Conservation (phyloP, 2,329 filamentous ascomycete genomes). For the Aspergillus aculeatus region DNA sequence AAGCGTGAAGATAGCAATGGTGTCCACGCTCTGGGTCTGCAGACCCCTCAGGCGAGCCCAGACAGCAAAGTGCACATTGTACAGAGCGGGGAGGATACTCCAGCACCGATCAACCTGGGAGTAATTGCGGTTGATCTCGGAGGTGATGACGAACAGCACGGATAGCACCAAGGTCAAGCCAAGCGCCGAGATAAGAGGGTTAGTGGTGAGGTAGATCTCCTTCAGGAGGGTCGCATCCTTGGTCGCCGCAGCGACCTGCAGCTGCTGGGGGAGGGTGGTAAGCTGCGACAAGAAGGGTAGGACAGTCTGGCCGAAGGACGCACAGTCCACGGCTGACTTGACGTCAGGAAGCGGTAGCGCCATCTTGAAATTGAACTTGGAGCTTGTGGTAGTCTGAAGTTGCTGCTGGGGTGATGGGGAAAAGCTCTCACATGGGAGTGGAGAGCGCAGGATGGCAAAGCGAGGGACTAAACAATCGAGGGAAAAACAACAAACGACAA, state of each 20-base stretch:
- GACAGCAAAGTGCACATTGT: slow-evolving; percentile 77
- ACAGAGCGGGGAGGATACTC: slow-evolving; percentile 85
- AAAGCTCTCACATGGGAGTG: slow-evolving; percentile 14
- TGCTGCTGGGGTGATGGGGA: slow-evolving; percentile 5
- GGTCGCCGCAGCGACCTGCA: slow-evolving; percentile 60
- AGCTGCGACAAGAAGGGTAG: slow-evolving; percentile 71
- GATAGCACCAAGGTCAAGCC: slow-evolving; percentile 70
- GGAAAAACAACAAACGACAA: background rate
- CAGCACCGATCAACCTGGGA: slow-evolving; percentile 94
- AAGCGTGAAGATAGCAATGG: slow-evolving; percentile 66
- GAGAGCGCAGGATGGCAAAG: background rate
- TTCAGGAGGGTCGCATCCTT: slow-evolving; percentile 62
- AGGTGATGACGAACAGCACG: slow-evolving; percentile 68
- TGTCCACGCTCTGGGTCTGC: slow-evolving; percentile 68
- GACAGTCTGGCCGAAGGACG: slow-evolving; percentile 72
- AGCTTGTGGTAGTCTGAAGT: background rate
- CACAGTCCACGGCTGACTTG: slow-evolving; percentile 68
- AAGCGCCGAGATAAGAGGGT: slow-evolving; percentile 76
- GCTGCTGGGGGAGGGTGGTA: slow-evolving; percentile 64
- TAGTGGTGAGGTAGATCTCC: slow-evolving; percentile 76
- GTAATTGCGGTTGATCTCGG: slow-evolving; percentile 88
- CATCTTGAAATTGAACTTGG: slow-evolving; percentile 43
- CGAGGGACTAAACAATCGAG: background rate
- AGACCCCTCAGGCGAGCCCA: slow-evolving; percentile 78
- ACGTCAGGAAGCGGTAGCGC: slow-evolving; percentile 65